Evolutionary conservation across 78 protist genomes (phyloP).

Genomic region (Dictyostelium intermedium): DNA sequence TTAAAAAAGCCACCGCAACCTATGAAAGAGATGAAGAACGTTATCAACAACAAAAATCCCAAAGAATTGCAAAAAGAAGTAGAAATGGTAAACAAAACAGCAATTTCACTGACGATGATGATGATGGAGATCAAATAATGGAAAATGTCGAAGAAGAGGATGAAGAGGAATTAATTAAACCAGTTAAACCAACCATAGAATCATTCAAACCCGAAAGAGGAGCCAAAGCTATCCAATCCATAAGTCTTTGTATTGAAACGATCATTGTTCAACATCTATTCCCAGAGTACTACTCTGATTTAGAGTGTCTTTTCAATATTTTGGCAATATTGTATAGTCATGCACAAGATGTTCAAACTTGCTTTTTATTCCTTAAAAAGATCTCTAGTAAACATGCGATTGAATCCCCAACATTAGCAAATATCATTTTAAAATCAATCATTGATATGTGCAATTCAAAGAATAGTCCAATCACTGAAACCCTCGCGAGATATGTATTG

Average conservation of each 20-base stretch:
- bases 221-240: background rate
- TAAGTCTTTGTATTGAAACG: background rate
- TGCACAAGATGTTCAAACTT: background rate
- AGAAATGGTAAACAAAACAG: background rate
- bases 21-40: background rate
- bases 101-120: background rate
- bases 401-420: constrained; percentile 2
- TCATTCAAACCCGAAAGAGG: background rate
- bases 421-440: background rate
- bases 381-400: background rate
- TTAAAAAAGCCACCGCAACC: background rate
- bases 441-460: background rate
- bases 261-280: background rate
- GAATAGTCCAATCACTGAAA: constrained; percentile 1
- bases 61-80: constrained; percentile 8
- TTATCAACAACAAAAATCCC: background rate
- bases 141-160: constrained; percentile 7
- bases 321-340: background rate
- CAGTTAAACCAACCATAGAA: background rate
- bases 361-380: background rate
- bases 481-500: background rate
- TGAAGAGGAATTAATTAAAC: background rate
- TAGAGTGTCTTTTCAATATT: background rate
- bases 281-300: background rate
- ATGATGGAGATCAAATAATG: background rate